Percentiles rank a stretch among this genome's conserved stretches.
Conservation (phyloP, 805 yeast genomes). For the Candida morakotiae region DNA sequence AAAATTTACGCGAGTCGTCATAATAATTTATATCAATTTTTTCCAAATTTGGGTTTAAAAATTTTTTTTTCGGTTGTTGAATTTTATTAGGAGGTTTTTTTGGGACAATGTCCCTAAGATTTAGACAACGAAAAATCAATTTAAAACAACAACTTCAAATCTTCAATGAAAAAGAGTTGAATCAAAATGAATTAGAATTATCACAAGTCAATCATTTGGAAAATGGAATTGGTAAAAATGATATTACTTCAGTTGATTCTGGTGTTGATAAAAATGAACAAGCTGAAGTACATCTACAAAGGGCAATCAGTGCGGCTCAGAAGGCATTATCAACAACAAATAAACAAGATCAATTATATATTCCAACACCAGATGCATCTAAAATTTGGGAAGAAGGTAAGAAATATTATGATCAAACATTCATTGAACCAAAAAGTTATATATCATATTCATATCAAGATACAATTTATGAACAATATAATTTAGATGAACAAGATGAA, state of each 20-base stretch:
- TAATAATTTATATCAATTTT: too few species aligned
- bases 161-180: constrained; percentile 72
- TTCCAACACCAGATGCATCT: constrained; percentile 97
- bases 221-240: constrained; percentile 58
- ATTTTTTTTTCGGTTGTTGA: too few species aligned
- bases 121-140: constrained; percentile 91
- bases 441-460: constrained; percentile 90
- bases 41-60: too few species aligned
- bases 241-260: constrained; percentile 84
- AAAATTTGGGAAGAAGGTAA: constrained; percentile 73
- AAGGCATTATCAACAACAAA: constrained; percentile 42
- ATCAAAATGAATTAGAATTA: constrained; percentile 51
- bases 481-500: constrained; percentile 88
- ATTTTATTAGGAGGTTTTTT: too few species aligned
- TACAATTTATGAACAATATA: constrained; percentile 87
- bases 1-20: too few species aligned
- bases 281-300: constrained; percentile 92
- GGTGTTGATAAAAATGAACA: constrained; percentile 98
- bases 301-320: constrained; percentile 78
- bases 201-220: constrained; percentile 39
- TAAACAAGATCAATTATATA: constrained; percentile 48
- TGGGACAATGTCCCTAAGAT: constrained; percentile 61
- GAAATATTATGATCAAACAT: constrained; percentile 64
- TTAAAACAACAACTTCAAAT: constrained; percentile 84
- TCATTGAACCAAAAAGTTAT: constrained; percentile 70